A percentile compares a stretch with the other conserved stretches of the same genome.
Conservation (phyloP, 345 rosid species). For the Boechera retrofracta region DNA sequence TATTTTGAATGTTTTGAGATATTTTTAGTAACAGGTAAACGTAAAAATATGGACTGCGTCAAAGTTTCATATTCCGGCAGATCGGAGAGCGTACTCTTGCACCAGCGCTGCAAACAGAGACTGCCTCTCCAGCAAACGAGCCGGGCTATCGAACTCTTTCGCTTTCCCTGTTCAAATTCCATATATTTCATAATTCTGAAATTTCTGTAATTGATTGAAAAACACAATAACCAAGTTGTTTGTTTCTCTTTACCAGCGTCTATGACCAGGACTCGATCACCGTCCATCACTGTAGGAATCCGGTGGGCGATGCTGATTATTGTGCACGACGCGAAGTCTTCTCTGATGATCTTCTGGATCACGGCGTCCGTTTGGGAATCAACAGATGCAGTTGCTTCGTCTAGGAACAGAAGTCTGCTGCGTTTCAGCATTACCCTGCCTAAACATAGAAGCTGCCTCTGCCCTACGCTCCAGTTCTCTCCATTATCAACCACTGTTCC, state of each 20-base stretch:
- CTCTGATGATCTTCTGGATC: slow-evolving; percentile 87
- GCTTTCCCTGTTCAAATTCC: slow-evolving; percentile 59
- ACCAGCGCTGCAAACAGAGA: slow-evolving; percentile 83
- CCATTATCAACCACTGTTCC: slow-evolving; percentile 84
- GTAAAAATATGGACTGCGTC: too few species aligned
- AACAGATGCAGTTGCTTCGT: slow-evolving; percentile 96
- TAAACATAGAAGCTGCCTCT: slow-evolving; percentile 89
- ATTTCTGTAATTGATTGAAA: background rate
- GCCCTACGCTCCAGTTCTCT: slow-evolving; percentile 99
- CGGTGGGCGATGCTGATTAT: slow-evolving; percentile 97
- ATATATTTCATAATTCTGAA: background rate
- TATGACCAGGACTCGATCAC: slow-evolving; percentile 82
- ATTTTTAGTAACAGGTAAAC: too few species aligned
- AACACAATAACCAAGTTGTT: background rate
- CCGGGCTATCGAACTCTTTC: slow-evolving; percentile 80
- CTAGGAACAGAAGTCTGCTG: slow-evolving; percentile 81
- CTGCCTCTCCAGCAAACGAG: slow-evolving; percentile 65
- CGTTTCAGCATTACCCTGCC: slow-evolving; percentile 92
- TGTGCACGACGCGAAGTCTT: slow-evolving; percentile 82
- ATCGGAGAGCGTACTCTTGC: slow-evolving; percentile 91
- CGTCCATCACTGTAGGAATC: slow-evolving; percentile 97
- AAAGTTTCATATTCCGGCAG: slow-evolving; percentile 58
- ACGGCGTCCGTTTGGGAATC: slow-evolving; percentile 92
- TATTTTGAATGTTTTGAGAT: too few species aligned
- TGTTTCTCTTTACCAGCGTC: slow-evolving; percentile 62